Conservation (phyloP, 306 rosid species). For the Medicago arabica region DNA sequence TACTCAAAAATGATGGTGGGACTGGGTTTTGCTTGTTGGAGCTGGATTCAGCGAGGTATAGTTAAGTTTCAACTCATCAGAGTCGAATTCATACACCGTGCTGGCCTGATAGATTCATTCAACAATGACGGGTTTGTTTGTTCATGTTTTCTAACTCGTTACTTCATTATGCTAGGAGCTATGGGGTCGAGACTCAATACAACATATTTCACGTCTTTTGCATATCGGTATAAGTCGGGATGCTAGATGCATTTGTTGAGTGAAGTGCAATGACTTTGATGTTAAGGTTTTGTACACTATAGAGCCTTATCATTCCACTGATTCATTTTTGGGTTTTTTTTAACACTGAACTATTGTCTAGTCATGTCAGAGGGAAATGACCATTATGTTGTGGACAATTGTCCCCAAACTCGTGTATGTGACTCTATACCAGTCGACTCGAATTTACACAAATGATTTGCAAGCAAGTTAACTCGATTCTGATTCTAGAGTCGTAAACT, state of each 20-base stretch:
- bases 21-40: not conserved
- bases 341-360: not conserved
- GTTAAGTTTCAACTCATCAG: constrained; percentile 1
- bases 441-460: not conserved
- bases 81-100: not conserved
- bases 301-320: not conserved
- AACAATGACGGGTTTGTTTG: not conserved
- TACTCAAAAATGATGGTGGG: not conserved
- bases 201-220: not conserved
- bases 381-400: not conserved
- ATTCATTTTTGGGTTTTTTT: not conserved
- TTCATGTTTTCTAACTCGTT: not conserved
- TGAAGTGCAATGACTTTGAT: not conserved
- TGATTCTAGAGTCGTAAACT: not conserved
- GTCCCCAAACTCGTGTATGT: not conserved
- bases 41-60: not conserved
- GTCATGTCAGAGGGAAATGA: not conserved
- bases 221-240: not conserved
- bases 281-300: not conserved
- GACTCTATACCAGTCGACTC: not conserved
- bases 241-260: not conserved
- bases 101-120: not conserved
- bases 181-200: not conserved
- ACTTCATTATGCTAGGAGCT: not conserved
- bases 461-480: not conserved